Evolutionary conservation across 1,284 basidiomycete species (phyloP), one percentile per base, ranked within the genome.

Genomic region (Austroboletus olivaceoglutinosus): DNA sequence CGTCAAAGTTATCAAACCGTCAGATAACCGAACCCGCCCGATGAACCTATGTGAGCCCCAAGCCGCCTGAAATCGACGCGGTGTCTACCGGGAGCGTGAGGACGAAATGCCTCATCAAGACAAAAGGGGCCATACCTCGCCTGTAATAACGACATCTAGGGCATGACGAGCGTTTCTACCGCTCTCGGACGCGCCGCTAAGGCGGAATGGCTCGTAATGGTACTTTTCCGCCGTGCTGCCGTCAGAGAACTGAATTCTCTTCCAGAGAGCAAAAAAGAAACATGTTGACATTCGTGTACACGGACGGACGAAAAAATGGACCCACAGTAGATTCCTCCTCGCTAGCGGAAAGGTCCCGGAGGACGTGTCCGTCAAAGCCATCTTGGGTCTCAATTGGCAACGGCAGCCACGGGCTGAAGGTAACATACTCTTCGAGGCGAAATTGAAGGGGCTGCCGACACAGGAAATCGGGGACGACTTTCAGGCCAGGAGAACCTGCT

Each of bases 11-110:
- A 80, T 68, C 47, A 81, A 65, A 19, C 81, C 81, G 58, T 82
- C 81, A 12, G 71, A 67, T 50, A 76, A 60, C 37, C 80, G 71
- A 43, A 82, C 68, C 27, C 79, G 76, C 45, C 80, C 81, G 38
- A 73, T 58, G 51, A 77, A 70, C 49, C 64, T 68, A 50, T 69
- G 73, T 13, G 61, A 60, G 1, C 72, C 71, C 72, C 71, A 72
- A 5, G 70, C 70, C 2, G 47, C 53, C 42, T 68, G 65, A 21
- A 60, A 68, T 44, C 48, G 55, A 27, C 15, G 50, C 37, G 69
- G 70, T n/a, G 66, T 71, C 69, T 68, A 40, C 22, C 55, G 44
- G 16, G 5, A 48, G 29, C 59, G 67, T 70, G 58, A 70, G 63
- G 39, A 56, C 30, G 30, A 43, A 11, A 52, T 55, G 8, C 51